These are phyloP conservation scores for Apostasia shenzhenica DNA, from an alignment of 106 monocot species.

Conservation along the genomic window DNA sequence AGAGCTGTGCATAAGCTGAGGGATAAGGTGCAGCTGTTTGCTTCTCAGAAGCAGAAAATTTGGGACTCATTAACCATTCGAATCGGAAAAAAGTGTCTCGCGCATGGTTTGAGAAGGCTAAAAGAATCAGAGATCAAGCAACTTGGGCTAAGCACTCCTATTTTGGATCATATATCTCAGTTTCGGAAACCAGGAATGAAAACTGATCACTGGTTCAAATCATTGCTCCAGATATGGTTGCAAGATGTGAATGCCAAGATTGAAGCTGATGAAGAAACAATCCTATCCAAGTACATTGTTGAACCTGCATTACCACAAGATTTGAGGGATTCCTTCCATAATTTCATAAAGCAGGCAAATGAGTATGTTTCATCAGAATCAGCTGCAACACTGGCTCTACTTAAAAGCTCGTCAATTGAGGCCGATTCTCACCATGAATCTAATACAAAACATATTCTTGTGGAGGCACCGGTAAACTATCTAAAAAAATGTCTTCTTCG, in stretches of 20 bases:
- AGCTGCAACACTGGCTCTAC: constrained; percentile 36
- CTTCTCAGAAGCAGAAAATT: constrained; percentile 65
- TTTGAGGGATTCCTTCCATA: constrained; percentile 54
- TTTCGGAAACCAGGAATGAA: constrained; percentile 93
- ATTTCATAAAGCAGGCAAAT: constrained; percentile 54
- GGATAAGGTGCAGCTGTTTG: constrained; percentile 69
- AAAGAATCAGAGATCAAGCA: constrained; percentile 92
- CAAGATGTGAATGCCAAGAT: constrained; percentile 57
- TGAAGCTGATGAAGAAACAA: constrained; percentile 32
- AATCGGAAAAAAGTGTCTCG: constrained; percentile 89
- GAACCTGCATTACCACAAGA: constrained; percentile 75
- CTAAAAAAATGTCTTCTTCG: constrained; percentile 42
- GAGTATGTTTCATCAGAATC: constrained; percentile 66
- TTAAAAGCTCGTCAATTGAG: constrained; percentile 8
- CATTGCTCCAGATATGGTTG: constrained; percentile 75
- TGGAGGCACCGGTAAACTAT: constrained; percentile 56
- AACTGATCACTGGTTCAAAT: constrained; percentile 95
- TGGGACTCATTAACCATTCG: constrained; percentile 70
- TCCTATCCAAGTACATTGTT: constrained; percentile 64
- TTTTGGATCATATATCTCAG: constrained; percentile 69
- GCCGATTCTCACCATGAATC: neutral
- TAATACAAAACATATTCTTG: constrained; percentile 16
- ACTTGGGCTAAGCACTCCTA: constrained; percentile 66
- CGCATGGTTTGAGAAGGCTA: constrained; percentile 67
- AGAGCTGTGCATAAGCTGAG: constrained; percentile 85